Evolutionary conservation across 108 stramenopile genomes (phyloP).

Genomic region (Nitzschia putrida): DNA sequence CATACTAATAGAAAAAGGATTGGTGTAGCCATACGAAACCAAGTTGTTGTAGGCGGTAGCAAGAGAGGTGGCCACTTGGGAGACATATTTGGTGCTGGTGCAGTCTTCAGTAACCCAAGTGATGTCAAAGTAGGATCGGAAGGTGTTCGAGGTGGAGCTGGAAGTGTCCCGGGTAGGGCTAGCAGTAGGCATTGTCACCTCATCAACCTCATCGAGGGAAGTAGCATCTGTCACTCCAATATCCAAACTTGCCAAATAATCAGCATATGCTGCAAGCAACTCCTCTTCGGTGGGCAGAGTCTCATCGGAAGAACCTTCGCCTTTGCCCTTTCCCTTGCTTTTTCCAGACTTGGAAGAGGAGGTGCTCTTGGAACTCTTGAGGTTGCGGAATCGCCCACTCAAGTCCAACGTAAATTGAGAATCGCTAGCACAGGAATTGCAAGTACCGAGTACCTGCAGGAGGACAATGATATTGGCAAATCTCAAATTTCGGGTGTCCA

Average conservation of each 20-base stretch:
- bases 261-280: neutral
- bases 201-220: neutral
- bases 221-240: neutral
- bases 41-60: conserved; percentile 14
- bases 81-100: neutral
- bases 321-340: too few species aligned
- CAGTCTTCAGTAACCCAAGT: neutral
- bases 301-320: neutral
- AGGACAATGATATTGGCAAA: neutral
- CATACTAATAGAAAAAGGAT: conserved; percentile 1
- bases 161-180: neutral
- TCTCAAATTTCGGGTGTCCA: conserved; percentile 1
- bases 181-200: neutral
- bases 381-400: neutral
- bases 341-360: too few species aligned
- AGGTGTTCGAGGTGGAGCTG: too few species aligned
- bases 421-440: conserved; percentile 2
- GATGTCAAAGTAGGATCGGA: conserved; percentile 9
- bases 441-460: conserved; percentile 1
- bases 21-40: conserved; percentile 4
- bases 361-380: too few species aligned
- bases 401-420: conserved; percentile 5
- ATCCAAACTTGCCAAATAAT: neutral
- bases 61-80: conserved; percentile 3
- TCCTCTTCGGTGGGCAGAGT: conserved; percentile 4